Evolutionary conservation across 2,329 filamentous ascomycete species (phyloP).

Genomic region (Talaromyces sp.): DNA sequence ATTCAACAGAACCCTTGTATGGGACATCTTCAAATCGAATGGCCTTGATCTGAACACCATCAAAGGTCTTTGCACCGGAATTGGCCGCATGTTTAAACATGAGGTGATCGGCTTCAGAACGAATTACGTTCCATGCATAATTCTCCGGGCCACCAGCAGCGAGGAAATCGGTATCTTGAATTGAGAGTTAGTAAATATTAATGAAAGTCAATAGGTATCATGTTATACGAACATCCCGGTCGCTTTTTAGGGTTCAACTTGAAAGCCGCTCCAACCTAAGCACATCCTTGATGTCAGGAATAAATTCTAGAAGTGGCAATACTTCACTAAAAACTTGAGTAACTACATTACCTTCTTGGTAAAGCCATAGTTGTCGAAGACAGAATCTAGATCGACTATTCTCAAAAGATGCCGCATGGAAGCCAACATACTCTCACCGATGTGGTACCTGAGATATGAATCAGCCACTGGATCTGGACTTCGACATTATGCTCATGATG

Average conservation of each 20-base stretch:
- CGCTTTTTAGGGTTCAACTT: background rate
- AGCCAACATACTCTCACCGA: conserved; percentile 27
- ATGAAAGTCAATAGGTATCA: background rate
- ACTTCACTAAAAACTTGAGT: background rate
- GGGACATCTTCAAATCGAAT: background rate
- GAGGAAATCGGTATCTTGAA: conserved; percentile 39
- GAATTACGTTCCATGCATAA: conserved; percentile 40
- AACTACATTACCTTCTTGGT: background rate
- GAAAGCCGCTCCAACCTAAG: background rate
- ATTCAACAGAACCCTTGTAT: background rate
- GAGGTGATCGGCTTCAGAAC: conserved; percentile 42
- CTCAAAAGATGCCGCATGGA: conserved; percentile 34
- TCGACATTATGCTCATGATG: background rate
- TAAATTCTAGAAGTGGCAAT: background rate
- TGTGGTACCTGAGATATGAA: conserved; percentile 11
- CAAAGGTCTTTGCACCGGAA: conserved; percentile 37
- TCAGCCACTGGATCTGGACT: background rate
- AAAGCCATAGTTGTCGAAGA: background rate
- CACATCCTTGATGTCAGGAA: background rate
- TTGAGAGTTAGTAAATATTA: background rate
- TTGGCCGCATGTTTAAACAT: conserved; percentile 39
- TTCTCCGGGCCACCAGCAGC: conserved; percentile 26
- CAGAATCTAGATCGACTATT: background rate
- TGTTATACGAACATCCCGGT: background rate
- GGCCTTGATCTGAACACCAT: conserved; percentile 30